Conservation (phyloP, 2,329 filamentous ascomycete species). For the Leptographium wingfieldii region DNA sequence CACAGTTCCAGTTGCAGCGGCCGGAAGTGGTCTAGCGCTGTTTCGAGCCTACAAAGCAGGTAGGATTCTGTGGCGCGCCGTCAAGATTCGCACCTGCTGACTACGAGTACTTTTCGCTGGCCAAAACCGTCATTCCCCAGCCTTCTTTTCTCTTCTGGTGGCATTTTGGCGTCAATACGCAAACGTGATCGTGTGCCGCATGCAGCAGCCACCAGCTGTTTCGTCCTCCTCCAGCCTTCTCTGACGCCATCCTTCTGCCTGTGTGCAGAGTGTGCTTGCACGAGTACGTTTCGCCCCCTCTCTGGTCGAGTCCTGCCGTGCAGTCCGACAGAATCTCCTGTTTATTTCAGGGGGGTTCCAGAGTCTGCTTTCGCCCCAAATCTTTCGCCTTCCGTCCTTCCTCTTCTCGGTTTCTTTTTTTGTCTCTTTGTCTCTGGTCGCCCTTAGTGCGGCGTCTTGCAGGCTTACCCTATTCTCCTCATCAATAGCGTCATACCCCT, state of each 20-base stretch:
- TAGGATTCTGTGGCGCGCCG: background rate
- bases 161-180: background rate
- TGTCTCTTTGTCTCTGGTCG: background rate
- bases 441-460: background rate
- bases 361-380: background rate
- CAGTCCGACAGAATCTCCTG: background rate
- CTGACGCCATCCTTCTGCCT: background rate
- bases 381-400: background rate
- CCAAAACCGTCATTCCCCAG: constrained; percentile 10
- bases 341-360: background rate
- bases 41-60: background rate
- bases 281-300: background rate
- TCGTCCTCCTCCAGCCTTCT: background rate
- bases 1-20: background rate
- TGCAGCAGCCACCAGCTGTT: background rate
- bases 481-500: background rate
- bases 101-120: background rate
- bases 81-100: background rate
- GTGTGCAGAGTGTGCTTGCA: background rate
- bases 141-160: constrained; percentile 10
- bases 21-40: background rate
- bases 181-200: background rate
- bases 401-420: background rate
- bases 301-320: constrained; percentile 1
- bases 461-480: background rate